Evolutionary conservation across 352 stramenopile genomes (phyloP).

Genomic region (Phytophthora hibernalis): DNA sequence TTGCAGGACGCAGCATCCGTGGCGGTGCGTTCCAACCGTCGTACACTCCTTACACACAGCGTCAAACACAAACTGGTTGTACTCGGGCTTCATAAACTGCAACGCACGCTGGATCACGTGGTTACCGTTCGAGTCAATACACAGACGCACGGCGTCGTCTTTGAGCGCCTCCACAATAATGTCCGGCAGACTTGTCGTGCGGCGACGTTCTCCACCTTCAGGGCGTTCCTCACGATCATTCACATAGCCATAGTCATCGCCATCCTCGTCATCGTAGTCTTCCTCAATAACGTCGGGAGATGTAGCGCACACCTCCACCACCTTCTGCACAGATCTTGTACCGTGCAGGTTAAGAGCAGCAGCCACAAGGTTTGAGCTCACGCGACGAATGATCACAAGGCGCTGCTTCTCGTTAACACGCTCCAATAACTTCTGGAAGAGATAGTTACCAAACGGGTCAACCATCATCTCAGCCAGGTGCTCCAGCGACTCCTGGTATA

Average conservation of each 20-base stretch:
- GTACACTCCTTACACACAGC: conserved; percentile 95
- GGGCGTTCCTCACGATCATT: conserved; percentile 20
- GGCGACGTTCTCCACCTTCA: conserved; percentile 29
- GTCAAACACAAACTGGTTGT: conserved; percentile 98
- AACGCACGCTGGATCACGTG: conserved; percentile 98
- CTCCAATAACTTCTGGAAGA: conserved; percentile 99
- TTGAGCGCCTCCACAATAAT: conserved; percentile 95
- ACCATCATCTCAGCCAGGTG: conserved; percentile 98
- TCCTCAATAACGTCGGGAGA: conserved; percentile 72
- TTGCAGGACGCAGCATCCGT: conserved; percentile 98
- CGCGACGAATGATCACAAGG: conserved; percentile 93
- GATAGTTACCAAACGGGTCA: conserved; percentile 99
- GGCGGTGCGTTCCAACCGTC: conserved; percentile 96
- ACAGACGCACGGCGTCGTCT: conserved; percentile 94
- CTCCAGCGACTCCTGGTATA: conserved; percentile 96
- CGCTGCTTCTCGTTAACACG: conserved; percentile 92
- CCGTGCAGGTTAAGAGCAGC: conserved; percentile 98
- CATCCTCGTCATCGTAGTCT: conserved; percentile 52
- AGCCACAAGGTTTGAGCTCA: conserved; percentile 94
- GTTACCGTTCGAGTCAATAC: conserved; percentile 98
- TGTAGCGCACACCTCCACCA: conserved; percentile 96
- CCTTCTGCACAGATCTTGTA: conserved; percentile 98
- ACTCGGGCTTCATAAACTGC: conserved; percentile 93
- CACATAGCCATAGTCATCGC: conserved; percentile 41
- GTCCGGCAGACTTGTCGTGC: conserved; percentile 73